Evolutionary conservation across 805 yeast species (phyloP).

Genomic region (Candida maris): DNA sequence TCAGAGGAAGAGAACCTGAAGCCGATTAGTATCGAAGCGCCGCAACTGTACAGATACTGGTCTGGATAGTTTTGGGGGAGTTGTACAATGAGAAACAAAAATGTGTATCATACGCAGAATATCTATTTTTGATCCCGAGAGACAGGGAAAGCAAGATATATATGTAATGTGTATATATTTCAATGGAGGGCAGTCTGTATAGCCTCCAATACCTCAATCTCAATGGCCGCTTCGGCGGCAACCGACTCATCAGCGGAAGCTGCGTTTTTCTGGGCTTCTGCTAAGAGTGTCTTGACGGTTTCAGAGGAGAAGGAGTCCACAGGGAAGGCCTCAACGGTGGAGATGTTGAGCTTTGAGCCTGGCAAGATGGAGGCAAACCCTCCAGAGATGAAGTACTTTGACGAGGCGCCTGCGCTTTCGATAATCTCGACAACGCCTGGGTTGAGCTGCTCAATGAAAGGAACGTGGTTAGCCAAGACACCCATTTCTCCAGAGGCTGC

Average conservation of each 20-base stretch:
- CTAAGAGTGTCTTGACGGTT: constrained; percentile 72
- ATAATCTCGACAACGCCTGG: constrained; percentile 95
- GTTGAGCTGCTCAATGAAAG: constrained; percentile 90
- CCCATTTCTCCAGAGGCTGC: constrained; percentile 95
- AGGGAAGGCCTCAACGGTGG: constrained; percentile 94
- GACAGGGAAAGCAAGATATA: constrained; percentile 4
- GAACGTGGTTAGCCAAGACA: constrained; percentile 96
- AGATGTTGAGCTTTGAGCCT: constrained; percentile 83
- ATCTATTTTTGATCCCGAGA: background rate
- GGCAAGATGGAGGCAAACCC: constrained; percentile 97
- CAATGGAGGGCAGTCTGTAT: constrained; percentile 61
- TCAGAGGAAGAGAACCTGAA: constrained; percentile 39
- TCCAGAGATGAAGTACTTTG: constrained; percentile 88
- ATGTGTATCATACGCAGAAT: constrained; percentile 1
- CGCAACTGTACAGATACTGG: constrained; percentile 65
- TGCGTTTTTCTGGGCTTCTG: constrained; percentile 92
- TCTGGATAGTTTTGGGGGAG: constrained; percentile 40
- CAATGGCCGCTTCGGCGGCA: constrained; percentile 93
- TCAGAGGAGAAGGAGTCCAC: constrained; percentile 80
- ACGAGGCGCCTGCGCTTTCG: constrained; percentile 65
- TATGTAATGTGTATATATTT: constrained; percentile 3
- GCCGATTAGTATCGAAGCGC: constrained; percentile 59
- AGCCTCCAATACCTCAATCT: constrained; percentile 95
- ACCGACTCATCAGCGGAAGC: constrained; percentile 79
- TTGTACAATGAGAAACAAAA: background rate